Conservation (phyloP, 2,329 filamentous ascomycete genomes). For the Fusarium falciforme region DNA sequence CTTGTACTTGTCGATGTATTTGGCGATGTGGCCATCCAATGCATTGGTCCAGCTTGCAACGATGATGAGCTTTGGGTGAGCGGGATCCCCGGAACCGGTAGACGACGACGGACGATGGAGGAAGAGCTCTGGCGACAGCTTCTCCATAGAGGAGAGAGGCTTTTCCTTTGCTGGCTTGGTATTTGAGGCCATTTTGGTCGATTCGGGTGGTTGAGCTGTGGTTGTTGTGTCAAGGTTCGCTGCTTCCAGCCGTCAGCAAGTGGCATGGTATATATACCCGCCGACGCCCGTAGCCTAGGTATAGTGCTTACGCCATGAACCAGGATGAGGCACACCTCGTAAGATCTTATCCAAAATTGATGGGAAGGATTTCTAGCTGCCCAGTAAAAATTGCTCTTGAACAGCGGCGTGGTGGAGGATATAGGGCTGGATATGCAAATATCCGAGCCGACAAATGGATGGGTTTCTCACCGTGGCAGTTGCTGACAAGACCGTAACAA, state of each 20-base stretch:
- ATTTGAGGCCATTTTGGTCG: not conserved
- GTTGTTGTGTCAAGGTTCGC: not conserved
- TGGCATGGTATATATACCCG: not conserved
- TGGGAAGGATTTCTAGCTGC: not conserved
- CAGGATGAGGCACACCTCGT: not conserved
- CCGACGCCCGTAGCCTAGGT: not conserved
- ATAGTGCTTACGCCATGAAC: not conserved
- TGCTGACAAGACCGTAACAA: not conserved
- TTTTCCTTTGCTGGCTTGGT: not conserved
- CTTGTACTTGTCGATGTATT: constrained; percentile 26
- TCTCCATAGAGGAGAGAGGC: constrained; percentile 24
- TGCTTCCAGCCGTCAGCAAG: not conserved
- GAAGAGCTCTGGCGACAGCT: constrained; percentile 9
- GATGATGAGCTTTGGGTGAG: constrained; percentile 18
- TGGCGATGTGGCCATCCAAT: constrained; percentile 19
- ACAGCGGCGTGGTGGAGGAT: not conserved
- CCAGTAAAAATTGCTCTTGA: not conserved
- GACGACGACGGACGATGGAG: constrained; percentile 5
- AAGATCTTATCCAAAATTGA: not conserved
- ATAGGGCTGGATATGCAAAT: not conserved
- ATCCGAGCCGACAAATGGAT: not conserved
- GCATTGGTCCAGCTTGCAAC: constrained; percentile 26
- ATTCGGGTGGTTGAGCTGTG: not conserved
- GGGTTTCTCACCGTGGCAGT: not conserved
- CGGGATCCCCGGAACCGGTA: not conserved